Base-by-base conservation (phyloP, 805 yeast genomes). In the Ogataea polymorpha region DNA sequence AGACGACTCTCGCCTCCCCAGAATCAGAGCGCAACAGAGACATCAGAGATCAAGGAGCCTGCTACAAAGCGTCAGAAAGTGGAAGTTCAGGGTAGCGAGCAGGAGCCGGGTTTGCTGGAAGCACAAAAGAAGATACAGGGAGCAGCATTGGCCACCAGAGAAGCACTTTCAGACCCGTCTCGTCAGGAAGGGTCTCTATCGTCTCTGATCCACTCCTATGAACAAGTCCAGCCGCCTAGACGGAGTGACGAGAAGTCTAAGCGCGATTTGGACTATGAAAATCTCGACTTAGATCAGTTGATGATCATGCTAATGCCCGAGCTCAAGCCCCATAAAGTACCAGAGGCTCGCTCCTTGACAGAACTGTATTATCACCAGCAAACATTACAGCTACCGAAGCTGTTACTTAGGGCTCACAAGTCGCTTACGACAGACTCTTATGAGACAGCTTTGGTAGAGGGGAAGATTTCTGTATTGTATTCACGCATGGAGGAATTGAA, bases 401-500 rank as follows among this genome's bases (percentile, higher is more conserved):
- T 91, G 15, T 67, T 93, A 23, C 88, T 95, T 0, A 75, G 89
- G 23, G 80, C 96, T 4, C 96, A 90, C 56, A 93, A 93, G 57
- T 82, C 86, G 0, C 68, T 91, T 27, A 79, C 89, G 23, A 86
- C 98, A 0, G 91, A 87, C 37, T 79, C 86, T 42, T 93, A 79
- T 63, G 95, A 88, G 56, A 77, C 84, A 53, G 86, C 96, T 0
- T 67, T 90, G 24, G 75, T 87, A 11, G 99, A 93, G 58, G 96
- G 96, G 3, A 85, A 90, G 58, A 80, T 91, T 3, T 86, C 95
- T 0, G 96, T 89, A 9, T 79, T 88, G 14, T 85, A 88, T 53
- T 84, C 95, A 2, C 72, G 98, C 46, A 90, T 93, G 34, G 98
- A 91, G 56, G 98, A 91, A 59, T 70, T 93, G 48, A 87, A 88